Conservation (phyloP, 306 rosid species). For the Adenanthera pavonina region DNA sequence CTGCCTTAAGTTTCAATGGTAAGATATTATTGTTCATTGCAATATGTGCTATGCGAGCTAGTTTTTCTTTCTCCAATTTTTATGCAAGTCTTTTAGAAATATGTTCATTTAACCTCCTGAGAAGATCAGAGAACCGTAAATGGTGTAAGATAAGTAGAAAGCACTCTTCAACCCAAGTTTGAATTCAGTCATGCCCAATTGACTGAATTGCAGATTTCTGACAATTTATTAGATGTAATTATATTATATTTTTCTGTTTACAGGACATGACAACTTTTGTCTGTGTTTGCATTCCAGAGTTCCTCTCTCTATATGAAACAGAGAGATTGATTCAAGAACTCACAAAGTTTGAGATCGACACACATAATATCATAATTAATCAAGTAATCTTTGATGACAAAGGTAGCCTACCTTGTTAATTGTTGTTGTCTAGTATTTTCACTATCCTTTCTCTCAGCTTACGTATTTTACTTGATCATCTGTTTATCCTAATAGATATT, state of each 20-base stretch:
- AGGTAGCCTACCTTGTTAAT: conserved; percentile 42
- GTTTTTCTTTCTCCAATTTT: not conserved
- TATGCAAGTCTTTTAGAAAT: too few species aligned
- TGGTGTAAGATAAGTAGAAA: not conserved
- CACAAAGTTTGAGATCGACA: conserved; percentile 74
- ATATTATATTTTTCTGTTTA: conserved; percentile 33
- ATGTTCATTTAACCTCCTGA: too few species aligned
- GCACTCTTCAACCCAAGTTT: not conserved
- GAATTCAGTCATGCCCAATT: not conserved
- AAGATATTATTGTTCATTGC: not conserved
- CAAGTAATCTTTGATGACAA: conserved; percentile 70
- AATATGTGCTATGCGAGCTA: not conserved
- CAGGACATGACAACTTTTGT: conserved; percentile 81
- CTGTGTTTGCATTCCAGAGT: conserved; percentile 85
- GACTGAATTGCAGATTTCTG: not conserved
- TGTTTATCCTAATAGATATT: conserved; percentile 45
- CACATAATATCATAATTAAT: conserved; percentile 74
- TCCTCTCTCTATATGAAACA: conserved; percentile 77
- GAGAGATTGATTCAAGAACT: conserved; percentile 83
- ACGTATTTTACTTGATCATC: not conserved
- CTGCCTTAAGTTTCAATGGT: not conserved
- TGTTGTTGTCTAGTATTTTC: not conserved
- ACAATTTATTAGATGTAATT: not conserved
- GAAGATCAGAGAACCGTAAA: not conserved
- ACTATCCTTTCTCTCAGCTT: not conserved